Conservation (phyloP, 345 rosid genomes). For the Boechera stricta region DNA sequence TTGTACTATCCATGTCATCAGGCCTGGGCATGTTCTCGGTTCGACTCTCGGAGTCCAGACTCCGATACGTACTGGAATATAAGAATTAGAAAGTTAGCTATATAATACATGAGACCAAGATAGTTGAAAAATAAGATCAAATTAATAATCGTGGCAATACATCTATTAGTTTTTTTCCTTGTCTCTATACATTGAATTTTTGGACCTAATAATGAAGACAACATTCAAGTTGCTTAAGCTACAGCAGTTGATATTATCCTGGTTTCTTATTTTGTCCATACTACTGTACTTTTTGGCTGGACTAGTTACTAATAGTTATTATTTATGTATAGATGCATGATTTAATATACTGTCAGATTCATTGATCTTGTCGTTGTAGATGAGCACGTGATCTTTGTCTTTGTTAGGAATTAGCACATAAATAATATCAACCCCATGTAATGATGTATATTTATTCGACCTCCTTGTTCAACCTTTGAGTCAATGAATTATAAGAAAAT, state of each 20-base stretch:
- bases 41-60: background rate
- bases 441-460: conserved; percentile 1
- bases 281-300: conserved; percentile 6
- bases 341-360: background rate
- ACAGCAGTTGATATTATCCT: conserved; percentile 10
- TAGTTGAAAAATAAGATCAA: background rate
- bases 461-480: conserved; percentile 21
- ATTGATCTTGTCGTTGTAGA: conserved; percentile 22
- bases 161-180: background rate
- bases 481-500: conserved; percentile 3
- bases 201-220: conserved; percentile 19
- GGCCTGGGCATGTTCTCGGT: conserved; percentile 5
- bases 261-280: background rate
- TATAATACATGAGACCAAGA: too few relatives aligned
- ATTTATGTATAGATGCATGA: conserved; percentile 10
- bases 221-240: conserved; percentile 18
- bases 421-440: conserved; percentile 12
- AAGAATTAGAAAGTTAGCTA: background rate
- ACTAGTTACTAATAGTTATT: background rate
- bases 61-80: background rate
- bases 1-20: background rate
- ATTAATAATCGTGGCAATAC: background rate
- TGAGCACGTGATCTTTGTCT: conserved; percentile 41
- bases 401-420: conserved; percentile 7
- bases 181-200: background rate